A percentile compares a stretch with the other conserved stretches of the same genome.
Evolutionary conservation across 768 basidiomycete species (phyloP).

Genomic region (Rhizopogon vulgaris): DNA sequence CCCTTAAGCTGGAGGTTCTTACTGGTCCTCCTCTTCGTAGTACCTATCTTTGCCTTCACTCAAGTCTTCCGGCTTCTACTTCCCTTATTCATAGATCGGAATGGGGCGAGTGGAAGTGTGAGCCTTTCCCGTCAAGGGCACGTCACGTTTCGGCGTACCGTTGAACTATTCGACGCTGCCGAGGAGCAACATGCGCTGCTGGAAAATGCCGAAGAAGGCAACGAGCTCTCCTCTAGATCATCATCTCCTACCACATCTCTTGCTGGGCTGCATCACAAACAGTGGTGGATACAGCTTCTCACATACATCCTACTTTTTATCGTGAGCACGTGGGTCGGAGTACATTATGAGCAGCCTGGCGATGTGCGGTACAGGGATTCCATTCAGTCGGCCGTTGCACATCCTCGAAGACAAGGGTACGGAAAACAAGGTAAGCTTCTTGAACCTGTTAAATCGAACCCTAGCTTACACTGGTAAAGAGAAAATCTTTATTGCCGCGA

Average conservation of each 20-base stretch:
- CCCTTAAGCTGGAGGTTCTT: slow-evolving; percentile 4
- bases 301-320: neutral
- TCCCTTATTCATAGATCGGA: neutral
- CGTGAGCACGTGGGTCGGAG: neutral
- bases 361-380: slow-evolving; percentile 4
- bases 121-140: neutral
- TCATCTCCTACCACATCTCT: neutral
- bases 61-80: neutral
- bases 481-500: slow-evolving; percentile 33
- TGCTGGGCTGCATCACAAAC: neutral
- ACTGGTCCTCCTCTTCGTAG: neutral
- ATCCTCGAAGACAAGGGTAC: slow-evolving; percentile 1
- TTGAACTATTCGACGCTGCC: neutral
- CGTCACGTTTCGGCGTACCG: neutral
- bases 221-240: neutral
- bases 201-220: neutral
- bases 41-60: slow-evolving; percentile 1
- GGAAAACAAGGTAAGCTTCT: slow-evolving; percentile 3
- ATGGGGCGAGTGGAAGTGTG: neutral
- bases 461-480: slow-evolving; percentile 6
- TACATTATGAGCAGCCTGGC: slow-evolving; percentile 3
- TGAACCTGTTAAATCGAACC: neutral
- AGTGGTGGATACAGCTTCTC: slow-evolving; percentile 1
- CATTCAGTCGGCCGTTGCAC: neutral
- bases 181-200: neutral